phyloP scores from a whole-genome alignment of 2,329 filamentous ascomycete genomes.

The Hypoxylon sp. region DNA sequence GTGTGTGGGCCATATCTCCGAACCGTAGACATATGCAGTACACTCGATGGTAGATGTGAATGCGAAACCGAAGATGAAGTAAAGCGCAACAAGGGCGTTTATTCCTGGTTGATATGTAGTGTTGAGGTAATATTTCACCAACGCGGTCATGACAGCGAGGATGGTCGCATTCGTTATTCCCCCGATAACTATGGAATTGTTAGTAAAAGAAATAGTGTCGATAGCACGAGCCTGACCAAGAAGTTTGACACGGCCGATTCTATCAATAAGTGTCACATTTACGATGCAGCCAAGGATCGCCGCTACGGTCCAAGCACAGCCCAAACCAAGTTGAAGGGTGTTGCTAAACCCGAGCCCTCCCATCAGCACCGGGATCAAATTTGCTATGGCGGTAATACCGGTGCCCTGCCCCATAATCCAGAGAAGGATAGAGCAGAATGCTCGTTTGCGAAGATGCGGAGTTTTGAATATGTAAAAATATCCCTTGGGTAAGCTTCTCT shows the following conservation, averaged over 20 bases:
- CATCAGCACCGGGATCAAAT: conserved; percentile 52
- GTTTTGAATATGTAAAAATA: conserved; percentile 51
- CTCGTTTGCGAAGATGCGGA: conserved; percentile 49
- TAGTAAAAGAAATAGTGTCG: conserved; percentile 19
- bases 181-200: conserved; percentile 38
- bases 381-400: conserved; percentile 53
- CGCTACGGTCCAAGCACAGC: conserved; percentile 51
- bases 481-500: conserved; percentile 44
- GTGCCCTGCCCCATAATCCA: conserved; percentile 54
- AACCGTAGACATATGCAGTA: conserved; percentile 53
- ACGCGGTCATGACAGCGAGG: conserved; percentile 46
- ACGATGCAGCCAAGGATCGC: conserved; percentile 50
- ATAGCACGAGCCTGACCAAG: conserved; percentile 21
- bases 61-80: conserved; percentile 48
- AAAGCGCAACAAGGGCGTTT: conserved; percentile 48
- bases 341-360: conserved; percentile 52
- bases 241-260: conserved; percentile 51
- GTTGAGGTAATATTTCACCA: conserved; percentile 48
- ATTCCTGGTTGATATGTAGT: conserved; percentile 44
- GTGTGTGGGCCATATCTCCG: conserved; percentile 57
- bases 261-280: conserved; percentile 51
- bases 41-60: conserved; percentile 52
- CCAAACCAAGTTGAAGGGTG: conserved; percentile 51
- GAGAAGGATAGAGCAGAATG: conserved; percentile 51
- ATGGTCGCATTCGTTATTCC: conserved; percentile 46